phyloP scores from a whole-genome alignment of 495 filamentous ascomycete genomes.

The Podospora anserina region DNA sequence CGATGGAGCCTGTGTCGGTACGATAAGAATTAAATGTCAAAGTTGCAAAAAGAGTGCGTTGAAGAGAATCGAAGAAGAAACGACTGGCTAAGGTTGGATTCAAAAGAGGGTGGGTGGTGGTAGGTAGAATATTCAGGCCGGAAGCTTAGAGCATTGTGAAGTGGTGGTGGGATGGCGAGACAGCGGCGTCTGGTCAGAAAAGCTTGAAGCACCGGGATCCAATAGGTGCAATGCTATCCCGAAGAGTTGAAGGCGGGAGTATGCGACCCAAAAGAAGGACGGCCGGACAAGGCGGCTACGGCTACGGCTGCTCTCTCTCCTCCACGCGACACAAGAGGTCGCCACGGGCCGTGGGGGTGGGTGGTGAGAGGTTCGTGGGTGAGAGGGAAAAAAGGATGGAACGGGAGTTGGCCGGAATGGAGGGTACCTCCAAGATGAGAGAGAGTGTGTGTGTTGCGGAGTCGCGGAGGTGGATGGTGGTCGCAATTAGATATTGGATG shows the following conservation, averaged over 20 bases:
- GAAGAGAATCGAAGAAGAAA: conserved; percentile 3
- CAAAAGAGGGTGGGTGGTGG: conserved; percentile 14
- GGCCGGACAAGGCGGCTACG: conserved; percentile 16
- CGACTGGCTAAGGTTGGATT: conserved; percentile 7
- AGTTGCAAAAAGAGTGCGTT: conserved; percentile 18
- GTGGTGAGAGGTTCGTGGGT: not conserved
- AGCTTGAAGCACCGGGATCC: conserved; percentile 1
- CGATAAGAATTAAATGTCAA: conserved; percentile 17
- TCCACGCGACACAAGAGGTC: not conserved
- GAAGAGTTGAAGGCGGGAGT: conserved; percentile 15
- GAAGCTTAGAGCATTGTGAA: conserved; percentile 15
- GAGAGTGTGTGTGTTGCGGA: not conserved
- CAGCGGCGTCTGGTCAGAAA: conserved; percentile 17
- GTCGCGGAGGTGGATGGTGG: conserved; percentile 4
- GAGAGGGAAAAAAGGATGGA: conserved; percentile 7
- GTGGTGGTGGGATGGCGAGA: conserved; percentile 8
- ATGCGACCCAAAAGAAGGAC: conserved; percentile 8
- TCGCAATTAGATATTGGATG: not conserved
- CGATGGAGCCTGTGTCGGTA: not conserved
- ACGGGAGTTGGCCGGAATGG: not conserved
- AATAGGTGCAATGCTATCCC: conserved; percentile 15
- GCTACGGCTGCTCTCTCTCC: conserved; percentile 6
- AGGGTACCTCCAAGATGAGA: not conserved
- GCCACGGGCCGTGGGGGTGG: not conserved
- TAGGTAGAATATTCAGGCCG: conserved; percentile 13